These are phyloP conservation scores for Geotrichum citri-aurantii DNA, from an alignment of 1,139 yeast genomes.

Conservation along the genomic window DNA sequence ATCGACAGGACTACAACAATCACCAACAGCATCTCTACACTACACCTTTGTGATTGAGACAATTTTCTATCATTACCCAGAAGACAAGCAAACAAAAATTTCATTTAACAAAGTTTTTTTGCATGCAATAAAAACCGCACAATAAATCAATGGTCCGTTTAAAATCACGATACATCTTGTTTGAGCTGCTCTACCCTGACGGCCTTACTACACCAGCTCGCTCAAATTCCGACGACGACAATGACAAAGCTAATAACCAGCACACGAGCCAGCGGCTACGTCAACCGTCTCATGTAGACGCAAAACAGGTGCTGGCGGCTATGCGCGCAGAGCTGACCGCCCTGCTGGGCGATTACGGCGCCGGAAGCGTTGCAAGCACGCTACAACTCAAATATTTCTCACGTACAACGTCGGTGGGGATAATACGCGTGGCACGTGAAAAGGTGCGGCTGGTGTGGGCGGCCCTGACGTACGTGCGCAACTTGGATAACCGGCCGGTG, in stretches of 20 bases:
- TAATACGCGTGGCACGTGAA: slow-evolving; percentile 67
- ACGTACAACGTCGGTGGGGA: slow-evolving; percentile 76
- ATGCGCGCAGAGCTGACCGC: slow-evolving; percentile 51
- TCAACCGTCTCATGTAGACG: slow-evolving; percentile 25
- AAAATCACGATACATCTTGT: slow-evolving; percentile 75
- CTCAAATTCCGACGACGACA: background rate
- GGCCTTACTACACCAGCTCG: slow-evolving; percentile 13
- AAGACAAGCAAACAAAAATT: background rate
- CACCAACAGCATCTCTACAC: background rate
- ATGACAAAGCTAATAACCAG: slow-evolving; percentile 42
- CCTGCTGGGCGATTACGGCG: slow-evolving; percentile 73
- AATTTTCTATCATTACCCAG: background rate
- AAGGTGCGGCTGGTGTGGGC: slow-evolving; percentile 60
- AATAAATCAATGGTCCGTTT: slow-evolving; percentile 69
- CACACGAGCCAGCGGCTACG: slow-evolving; percentile 21
- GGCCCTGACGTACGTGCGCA: slow-evolving; percentile 59
- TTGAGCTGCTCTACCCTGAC: slow-evolving; percentile 66
- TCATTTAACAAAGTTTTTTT: background rate
- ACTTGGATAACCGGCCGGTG: slow-evolving; percentile 48
- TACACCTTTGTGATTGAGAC: background rate
- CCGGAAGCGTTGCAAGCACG: slow-evolving; percentile 58
- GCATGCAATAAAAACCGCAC: background rate
- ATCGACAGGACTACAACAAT: background rate
- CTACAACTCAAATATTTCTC: slow-evolving; percentile 70
- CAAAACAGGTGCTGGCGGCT: slow-evolving; percentile 33